Percentiles rank a stretch among this genome's conserved stretches.
These are phyloP conservation scores for Arthroderma sp. DNA, from an alignment of 2,329 filamentous ascomycete genomes.

Conservation along the genomic window DNA sequence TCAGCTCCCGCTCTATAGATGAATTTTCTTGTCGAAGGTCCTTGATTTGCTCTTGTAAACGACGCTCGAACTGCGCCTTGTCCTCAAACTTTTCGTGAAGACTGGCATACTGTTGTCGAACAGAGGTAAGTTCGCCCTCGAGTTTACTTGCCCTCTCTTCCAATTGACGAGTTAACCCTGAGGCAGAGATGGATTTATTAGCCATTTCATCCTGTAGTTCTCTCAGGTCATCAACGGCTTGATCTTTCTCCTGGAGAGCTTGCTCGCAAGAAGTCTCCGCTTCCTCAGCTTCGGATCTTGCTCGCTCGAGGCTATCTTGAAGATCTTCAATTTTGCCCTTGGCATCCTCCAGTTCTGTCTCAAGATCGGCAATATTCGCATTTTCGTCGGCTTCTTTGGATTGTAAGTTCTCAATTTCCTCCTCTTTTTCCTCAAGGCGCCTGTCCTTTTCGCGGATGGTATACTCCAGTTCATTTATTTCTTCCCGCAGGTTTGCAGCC, in stretches of 20 bases:
- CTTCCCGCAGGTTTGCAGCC: constrained; percentile 56
- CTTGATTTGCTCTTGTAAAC: constrained; percentile 31
- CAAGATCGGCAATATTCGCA: constrained; percentile 35
- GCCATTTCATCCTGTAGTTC: constrained; percentile 63
- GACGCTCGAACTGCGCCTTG: constrained; percentile 31
- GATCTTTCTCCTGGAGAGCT: constrained; percentile 41
- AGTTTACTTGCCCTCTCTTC: constrained; percentile 58
- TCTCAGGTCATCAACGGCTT: constrained; percentile 44
- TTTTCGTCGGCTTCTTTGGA: constrained; percentile 34
- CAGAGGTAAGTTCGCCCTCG: constrained; percentile 51
- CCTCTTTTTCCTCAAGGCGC: constrained; percentile 59
- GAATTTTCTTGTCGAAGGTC: constrained; percentile 30
- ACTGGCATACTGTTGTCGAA: constrained; percentile 36
- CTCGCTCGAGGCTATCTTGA: constrained; percentile 31
- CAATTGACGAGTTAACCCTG: constrained; percentile 60
- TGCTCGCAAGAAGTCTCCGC: constrained; percentile 37
- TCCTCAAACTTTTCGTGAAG: constrained; percentile 35
- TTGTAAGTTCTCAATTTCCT: constrained; percentile 58
- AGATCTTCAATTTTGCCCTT: constrained; percentile 35
- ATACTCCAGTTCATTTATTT: constrained; percentile 63
- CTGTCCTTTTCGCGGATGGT: constrained; percentile 66
- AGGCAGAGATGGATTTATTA: constrained; percentile 65
- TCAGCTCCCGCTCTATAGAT: constrained; percentile 52
- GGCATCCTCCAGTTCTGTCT: constrained; percentile 39
- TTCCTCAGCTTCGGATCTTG: constrained; percentile 27